These are phyloP conservation scores for Fusarium sp. DNA, from an alignment of 2,329 filamentous ascomycete species.

Conservation along the genomic window DNA sequence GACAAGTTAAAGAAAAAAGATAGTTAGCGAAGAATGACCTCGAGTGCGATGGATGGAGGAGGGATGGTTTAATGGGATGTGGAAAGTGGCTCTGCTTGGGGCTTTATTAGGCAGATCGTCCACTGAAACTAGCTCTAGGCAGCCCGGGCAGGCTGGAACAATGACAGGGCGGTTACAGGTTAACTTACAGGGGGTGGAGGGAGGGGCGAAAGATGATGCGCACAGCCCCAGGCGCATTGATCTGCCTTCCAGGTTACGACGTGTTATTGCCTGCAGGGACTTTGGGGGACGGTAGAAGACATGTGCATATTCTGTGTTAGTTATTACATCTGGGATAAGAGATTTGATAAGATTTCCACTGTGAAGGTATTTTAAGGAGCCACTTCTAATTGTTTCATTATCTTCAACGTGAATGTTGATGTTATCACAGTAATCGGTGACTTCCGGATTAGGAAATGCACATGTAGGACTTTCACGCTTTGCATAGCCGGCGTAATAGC, in stretches of 20 bases:
- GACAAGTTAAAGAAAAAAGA: constrained; percentile 1
- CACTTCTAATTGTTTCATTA: not conserved
- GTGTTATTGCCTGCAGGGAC: not conserved
- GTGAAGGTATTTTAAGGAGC: rapidly evolving
- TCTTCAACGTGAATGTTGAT: not conserved
- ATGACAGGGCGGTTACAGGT: constrained; percentile 19
- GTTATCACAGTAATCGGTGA: not conserved
- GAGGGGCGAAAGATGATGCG: constrained; percentile 11
- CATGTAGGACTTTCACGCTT: not conserved
- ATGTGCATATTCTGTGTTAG: too few relatives aligned
- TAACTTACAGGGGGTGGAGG: not conserved
- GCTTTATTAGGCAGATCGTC: constrained; percentile 31
- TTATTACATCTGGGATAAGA: too few relatives aligned
- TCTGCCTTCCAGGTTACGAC: constrained; percentile 13
- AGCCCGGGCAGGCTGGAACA: not conserved
- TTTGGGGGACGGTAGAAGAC: too few relatives aligned
- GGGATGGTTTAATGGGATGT: constrained; percentile 19
- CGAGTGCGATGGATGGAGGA: constrained; percentile 19
- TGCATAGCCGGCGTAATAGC: constrained; percentile 7
- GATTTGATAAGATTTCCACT: not conserved
- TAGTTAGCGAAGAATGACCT: constrained; percentile 12
- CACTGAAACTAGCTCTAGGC: constrained; percentile 22
- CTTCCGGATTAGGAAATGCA: constrained; percentile 20
- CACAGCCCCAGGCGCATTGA: constrained; percentile 26
- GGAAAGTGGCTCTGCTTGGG: constrained; percentile 19